A percentile compares a stretch with the other conserved stretches of the same genome.
phyloP scores from a whole-genome alignment of 2,329 filamentous ascomycete species.

The Colletotrichum tabaci region DNA sequence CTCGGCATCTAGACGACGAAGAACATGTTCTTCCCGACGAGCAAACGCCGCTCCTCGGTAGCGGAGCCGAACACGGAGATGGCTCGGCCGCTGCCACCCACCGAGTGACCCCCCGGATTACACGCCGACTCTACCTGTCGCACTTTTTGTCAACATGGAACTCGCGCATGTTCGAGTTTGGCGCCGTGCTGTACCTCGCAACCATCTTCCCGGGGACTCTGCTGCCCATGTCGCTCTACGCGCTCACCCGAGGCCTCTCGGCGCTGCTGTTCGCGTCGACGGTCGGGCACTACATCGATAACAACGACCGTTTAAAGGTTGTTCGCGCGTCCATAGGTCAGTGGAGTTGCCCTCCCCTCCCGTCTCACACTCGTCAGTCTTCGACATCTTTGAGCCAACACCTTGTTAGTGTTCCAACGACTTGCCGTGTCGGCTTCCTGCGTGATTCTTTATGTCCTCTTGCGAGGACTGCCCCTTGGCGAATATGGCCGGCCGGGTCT shows the following conservation, averaged over 20 bases:
- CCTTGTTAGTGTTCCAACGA: conserved; percentile 45
- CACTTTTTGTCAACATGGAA: conserved; percentile 65
- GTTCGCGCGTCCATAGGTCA: conserved; percentile 54
- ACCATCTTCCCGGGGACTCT: conserved; percentile 63
- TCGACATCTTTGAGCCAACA: background rate
- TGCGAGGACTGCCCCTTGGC: conserved; percentile 19
- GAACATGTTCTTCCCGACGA: background rate
- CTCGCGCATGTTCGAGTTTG: conserved; percentile 64
- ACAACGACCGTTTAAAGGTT: conserved; percentile 53
- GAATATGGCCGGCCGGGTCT: background rate
- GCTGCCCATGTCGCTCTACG: conserved; percentile 70
- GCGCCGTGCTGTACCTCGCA: conserved; percentile 61
- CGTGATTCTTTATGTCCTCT: conserved; percentile 20
- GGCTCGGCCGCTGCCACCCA: background rate
- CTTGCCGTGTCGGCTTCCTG: conserved; percentile 37
- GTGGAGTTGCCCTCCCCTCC: background rate
- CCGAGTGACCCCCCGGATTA: background rate
- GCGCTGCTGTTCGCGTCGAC: conserved; percentile 51
- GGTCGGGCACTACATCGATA: conserved; percentile 67
- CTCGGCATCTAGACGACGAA: background rate
- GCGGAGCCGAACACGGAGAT: background rate
- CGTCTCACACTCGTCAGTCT: too few species aligned
- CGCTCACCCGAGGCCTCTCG: conserved; percentile 46
- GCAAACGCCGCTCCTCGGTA: background rate
- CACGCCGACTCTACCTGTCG: conserved; percentile 56